A percentile compares a stretch with the other conserved stretches of the same genome.
phyloP scores from a whole-genome alignment of 805 yeast genomes.

The Metschnikowia cerradonensis region DNA sequence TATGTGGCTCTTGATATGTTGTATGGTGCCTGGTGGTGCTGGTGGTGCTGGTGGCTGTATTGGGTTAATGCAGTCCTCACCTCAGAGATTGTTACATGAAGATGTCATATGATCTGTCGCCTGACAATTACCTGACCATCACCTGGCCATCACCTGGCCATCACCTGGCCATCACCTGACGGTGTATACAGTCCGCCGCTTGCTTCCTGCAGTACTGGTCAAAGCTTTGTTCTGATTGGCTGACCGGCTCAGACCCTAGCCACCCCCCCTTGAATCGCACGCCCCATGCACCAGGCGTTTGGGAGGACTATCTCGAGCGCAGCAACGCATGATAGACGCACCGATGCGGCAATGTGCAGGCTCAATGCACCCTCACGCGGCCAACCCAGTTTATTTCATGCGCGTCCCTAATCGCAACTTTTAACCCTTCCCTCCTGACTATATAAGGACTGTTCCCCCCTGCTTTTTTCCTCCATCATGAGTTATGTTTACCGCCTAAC shows the following conservation, averaged over 20 bases:
- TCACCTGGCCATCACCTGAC: too few species aligned
- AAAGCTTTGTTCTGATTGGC: too few species aligned
- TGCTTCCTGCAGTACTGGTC: too few species aligned
- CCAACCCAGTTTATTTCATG: not conserved
- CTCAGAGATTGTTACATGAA: too few species aligned
- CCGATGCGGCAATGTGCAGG: slow-evolving; percentile 5
- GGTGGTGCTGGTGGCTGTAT: too few species aligned
- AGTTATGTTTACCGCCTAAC: slow-evolving; percentile 8
- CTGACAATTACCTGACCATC: too few species aligned
- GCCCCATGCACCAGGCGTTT: slow-evolving; percentile 1
- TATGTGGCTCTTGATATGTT: too few species aligned
- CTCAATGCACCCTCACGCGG: not conserved
- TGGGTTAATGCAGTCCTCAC: too few species aligned
- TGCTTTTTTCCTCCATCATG: slow-evolving; percentile 3
- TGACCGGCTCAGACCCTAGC: not conserved
- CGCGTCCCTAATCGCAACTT: slow-evolving; percentile 5
- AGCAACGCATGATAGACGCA: slow-evolving; percentile 3
- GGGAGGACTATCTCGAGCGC: not conserved
- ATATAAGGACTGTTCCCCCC: not conserved
- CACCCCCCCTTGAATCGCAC: not conserved
- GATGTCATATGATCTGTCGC: too few species aligned
- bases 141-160: too few species aligned
- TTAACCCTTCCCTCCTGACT: not conserved
- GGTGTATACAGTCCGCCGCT: too few species aligned
- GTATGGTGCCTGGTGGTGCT: too few species aligned